Percentiles rank a stretch among this genome's conserved stretches.
These are phyloP conservation scores for Podospora pseudopauciseta DNA, from an alignment of 495 filamentous ascomycete genomes.

Conservation along the genomic window DNA sequence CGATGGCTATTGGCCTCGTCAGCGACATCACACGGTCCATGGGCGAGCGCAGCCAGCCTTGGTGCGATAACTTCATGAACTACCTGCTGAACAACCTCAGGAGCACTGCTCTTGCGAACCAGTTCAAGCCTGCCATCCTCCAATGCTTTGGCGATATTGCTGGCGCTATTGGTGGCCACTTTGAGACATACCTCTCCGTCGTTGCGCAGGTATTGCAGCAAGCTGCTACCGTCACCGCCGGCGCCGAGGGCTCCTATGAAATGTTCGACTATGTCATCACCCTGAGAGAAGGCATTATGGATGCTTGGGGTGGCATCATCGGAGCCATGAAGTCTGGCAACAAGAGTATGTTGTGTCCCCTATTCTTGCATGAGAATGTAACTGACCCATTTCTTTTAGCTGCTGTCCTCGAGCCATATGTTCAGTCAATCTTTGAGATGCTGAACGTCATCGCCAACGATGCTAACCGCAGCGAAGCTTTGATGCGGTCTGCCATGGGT, in stretches of 20 bases:
- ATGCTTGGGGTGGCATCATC: constrained; percentile 96
- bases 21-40: constrained; percentile 92
- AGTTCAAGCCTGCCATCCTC: constrained; percentile 96
- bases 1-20: constrained; percentile 95
- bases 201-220: constrained; percentile 93
- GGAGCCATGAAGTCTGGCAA: constrained; percentile 79
- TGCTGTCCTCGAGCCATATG: constrained; percentile 65
- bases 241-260: constrained; percentile 70
- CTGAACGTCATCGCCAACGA: constrained; percentile 79
- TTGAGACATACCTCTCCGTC: constrained; percentile 86
- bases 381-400: constrained; percentile 46
- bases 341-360: constrained; percentile 56
- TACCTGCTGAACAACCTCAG: constrained; percentile 83
- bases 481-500: constrained; percentile 91
- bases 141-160: constrained; percentile 98
- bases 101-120: constrained; percentile 75
- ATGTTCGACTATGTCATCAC: constrained; percentile 95
- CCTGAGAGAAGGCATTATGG: constrained; percentile 94
- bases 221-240: constrained; percentile 73
- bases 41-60: constrained; percentile 84
- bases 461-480: constrained; percentile 78
- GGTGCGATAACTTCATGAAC: constrained; percentile 97
- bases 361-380: neutral
- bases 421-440: constrained; percentile 85
- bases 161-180: constrained; percentile 86